These are phyloP conservation scores for Acacia confusa DNA, from an alignment of 306 rosid genomes.

Conservation along the genomic window DNA sequence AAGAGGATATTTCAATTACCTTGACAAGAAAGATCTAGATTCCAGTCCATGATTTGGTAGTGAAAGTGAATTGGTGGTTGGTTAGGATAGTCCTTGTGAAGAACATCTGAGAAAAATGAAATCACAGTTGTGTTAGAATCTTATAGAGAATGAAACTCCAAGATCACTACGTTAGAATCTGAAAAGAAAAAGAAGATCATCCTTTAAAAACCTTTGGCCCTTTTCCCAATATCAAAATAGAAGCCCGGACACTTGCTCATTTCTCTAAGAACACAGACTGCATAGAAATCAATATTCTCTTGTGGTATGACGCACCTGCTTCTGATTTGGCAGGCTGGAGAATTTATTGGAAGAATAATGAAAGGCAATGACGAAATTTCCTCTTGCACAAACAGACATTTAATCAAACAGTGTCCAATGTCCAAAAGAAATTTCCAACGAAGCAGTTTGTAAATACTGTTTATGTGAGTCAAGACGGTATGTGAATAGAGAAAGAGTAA, in stretches of 20 bases:
- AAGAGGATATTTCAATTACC: conserved; percentile 41
- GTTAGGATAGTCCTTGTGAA: conserved; percentile 52
- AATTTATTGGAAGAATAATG: conserved; percentile 41
- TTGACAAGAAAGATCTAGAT: conserved; percentile 54
- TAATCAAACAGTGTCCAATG: conserved; percentile 6
- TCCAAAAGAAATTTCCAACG: conserved; percentile 52
- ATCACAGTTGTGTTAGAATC: conserved; percentile 30
- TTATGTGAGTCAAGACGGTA: conserved; percentile 13
- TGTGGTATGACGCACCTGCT: conserved; percentile 24
- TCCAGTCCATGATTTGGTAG: conserved; percentile 54
- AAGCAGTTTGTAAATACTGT: conserved; percentile 20
- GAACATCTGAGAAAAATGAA: conserved; percentile 52
- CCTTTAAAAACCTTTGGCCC: conserved; percentile 65
- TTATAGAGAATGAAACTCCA: conserved; percentile 12
- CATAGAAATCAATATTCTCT: conserved; percentile 25
- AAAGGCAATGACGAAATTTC: conserved; percentile 57
- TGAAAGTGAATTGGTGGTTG: conserved; percentile 47
- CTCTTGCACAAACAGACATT: conserved; percentile 38
- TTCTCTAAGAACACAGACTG: conserved; percentile 14
- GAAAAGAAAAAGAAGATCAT: background rate
- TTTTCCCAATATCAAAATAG: conserved; percentile 59
- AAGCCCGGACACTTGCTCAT: conserved; percentile 53
- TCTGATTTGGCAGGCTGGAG: conserved; percentile 35
- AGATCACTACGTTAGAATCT: background rate
- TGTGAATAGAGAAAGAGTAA: conserved; percentile 24